Evolutionary conservation across 495 filamentous ascomycete genomes (phyloP), one percentile per base, ranked within the genome.

Genomic region (Endocarpon pusillum): DNA sequence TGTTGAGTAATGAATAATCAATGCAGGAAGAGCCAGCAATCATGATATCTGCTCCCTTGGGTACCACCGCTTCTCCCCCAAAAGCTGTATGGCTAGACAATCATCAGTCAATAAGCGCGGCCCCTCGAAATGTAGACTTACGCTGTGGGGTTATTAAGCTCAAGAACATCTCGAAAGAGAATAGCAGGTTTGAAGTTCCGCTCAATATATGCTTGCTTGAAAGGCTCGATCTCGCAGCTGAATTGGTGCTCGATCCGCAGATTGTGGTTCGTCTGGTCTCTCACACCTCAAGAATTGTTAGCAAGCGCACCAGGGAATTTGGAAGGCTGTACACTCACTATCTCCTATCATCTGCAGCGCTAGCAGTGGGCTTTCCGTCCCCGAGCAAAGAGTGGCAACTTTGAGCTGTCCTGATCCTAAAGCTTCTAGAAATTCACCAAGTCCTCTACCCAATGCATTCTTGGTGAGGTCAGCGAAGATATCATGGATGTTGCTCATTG

Each of bases 121-220:
- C 15, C 14, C 14, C 41, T 34, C 39, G 42, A 21, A 17, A 45
- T 6, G 23, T 29, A 14, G 15, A 68, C 75, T 59, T 57, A 80
- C 76, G 73, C 76, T 33, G 57, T 43, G 4, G 46, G 38, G 27
- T 57, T 43, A 29, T 53, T 45, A 9, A 89, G 52, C 41, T 89
- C 75, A 4, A 53, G 55, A 2, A 86, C 66, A 50, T 92, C 77
- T 4, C 75, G 58, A 35, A 85, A 84, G 10, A 89, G 52, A 19
- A 73, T 51, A 0, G 57, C 58, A 0, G 70, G 66, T 7, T 62
- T 57, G 36, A 78, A 73, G 49, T 89, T 92, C 10, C 78, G 61
- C 40, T 78, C 64, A 39, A 92, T 89, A 47, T 81, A 87, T 1
- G 71, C 71, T 45, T 87, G 81, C 44, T 89, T 89, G 51, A 65